A percentile compares a stretch with the other conserved stretches of the same genome.
These are phyloP conservation scores for Rosa chinensis DNA, from an alignment of 306 rosid genomes.

Conservation along the genomic window DNA sequence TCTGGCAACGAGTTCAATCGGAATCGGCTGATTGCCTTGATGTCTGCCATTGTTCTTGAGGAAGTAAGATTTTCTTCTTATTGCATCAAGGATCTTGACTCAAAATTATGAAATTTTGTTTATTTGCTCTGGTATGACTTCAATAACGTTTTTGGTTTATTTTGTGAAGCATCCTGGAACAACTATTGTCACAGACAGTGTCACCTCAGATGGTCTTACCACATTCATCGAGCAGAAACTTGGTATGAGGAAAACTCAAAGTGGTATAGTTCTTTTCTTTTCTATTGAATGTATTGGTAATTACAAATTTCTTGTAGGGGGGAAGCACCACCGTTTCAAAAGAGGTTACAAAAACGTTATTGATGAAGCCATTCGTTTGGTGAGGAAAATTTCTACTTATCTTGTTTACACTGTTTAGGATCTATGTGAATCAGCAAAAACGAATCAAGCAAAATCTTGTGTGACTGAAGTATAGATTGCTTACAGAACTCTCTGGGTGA, in stretches of 20 bases:
- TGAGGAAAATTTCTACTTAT: conserved; percentile 36
- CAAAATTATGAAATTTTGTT: conserved; percentile 3
- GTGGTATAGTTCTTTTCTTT: conserved; percentile 4
- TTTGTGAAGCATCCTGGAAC: conserved; percentile 83
- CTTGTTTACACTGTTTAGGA: not conserved
- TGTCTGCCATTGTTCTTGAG: conserved; percentile 94
- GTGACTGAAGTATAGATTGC: conserved; percentile 25
- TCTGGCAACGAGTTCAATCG: conserved; percentile 83
- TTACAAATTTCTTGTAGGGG: conserved; percentile 54
- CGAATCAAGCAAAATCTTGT: conserved; percentile 2
- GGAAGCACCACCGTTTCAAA: conserved; percentile 92
- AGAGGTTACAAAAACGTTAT: conserved; percentile 98
- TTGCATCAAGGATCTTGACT: conserved; percentile 9
- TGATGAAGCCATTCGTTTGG: conserved; percentile 96
- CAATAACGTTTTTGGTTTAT: conserved; percentile 2
- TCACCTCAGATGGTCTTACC: conserved; percentile 96
- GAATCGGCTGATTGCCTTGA: conserved; percentile 89
- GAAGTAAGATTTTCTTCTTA: conserved; percentile 52
- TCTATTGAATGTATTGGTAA: conserved; percentile 6
- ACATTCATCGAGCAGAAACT: conserved; percentile 88
- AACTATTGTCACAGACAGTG: conserved; percentile 95
- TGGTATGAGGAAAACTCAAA: conserved; percentile 49
- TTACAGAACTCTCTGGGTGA: conserved; percentile 79
- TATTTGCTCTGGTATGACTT: not conserved
- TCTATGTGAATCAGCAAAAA: conserved; percentile 15